Evolutionary conservation across 371 early-diverging fungal genomes (phyloP), one percentile per base, ranked within the genome.

Genomic region (Syncephalastrum contaminatum): DNA sequence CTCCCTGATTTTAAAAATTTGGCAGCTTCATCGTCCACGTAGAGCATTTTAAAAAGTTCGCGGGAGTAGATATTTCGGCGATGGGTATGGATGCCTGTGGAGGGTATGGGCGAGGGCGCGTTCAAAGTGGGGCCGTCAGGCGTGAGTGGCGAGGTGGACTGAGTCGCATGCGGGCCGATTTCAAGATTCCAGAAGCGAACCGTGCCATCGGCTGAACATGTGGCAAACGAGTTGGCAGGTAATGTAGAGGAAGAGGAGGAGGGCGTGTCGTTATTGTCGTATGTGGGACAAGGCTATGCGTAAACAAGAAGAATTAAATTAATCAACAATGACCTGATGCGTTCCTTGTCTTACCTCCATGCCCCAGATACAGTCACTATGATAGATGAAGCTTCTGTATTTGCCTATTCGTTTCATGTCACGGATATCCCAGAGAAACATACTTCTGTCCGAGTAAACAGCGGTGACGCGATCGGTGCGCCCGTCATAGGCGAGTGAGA

Each of bases 311-410:
- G 7, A 25, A 25, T 25, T 25, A 25, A 25, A 30, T 30, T 30
- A 20, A 45, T 50, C 16, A 48, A 19, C 24, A 41, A 62, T 43
- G 20, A 47, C n/a, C 16, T 13, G 40, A 49, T 30, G 27, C 43
- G 18, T 39, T 42, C 14, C 4, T 60, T 19, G 47, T 6, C 51
- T 57, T 77, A 90, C 88, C 84, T 93, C 90, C 16, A 86, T 85
- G 14, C 91, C 92, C 94, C 94, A 93, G 3, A 93, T 82, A 64
- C 90, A 88, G 56, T 89, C 92, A 43, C 86, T 85, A 51, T 93
- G 94, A 52, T 69, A 84, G 13, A 89, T 59, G 51, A 88, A 87
- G 55, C 85, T 89, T 47, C 86, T 60, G 39, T 80, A 83, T 39
- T 87, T 82, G 16, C 76, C 79, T n/a, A 86, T 76, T 54, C 84